Conservation (phyloP, 345 rosid species). For the Geranium brycei region DNA sequence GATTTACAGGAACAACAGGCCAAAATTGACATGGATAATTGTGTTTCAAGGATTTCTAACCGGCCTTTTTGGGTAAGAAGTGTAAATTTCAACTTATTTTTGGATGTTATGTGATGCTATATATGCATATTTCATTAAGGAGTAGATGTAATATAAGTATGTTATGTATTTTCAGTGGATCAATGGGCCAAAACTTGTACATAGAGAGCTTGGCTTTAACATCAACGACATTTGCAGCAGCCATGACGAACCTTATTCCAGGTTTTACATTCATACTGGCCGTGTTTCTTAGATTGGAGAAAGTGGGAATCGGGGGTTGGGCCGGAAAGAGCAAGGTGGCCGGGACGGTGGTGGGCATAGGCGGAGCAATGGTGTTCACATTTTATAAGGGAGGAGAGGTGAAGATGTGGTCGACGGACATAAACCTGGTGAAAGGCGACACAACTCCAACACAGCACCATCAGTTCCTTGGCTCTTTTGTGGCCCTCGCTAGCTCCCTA, state of each 20-base stretch:
- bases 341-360: constrained; percentile 40
- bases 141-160: background rate
- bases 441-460: background rate
- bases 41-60: constrained; percentile 31
- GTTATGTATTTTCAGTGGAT: constrained; percentile 18
- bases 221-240: constrained; percentile 39
- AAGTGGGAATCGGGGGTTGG: constrained; percentile 11
- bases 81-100: background rate
- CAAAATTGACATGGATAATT: constrained; percentile 34
- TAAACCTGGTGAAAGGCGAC: constrained; percentile 20
- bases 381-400: constrained; percentile 36
- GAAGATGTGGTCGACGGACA: constrained; percentile 19
- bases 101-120: no score
- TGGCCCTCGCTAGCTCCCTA: constrained; percentile 20
- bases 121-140: no score
- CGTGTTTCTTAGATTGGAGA: constrained; percentile 40
- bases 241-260: constrained; percentile 37
- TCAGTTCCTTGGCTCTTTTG: constrained; percentile 15
- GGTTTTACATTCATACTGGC: constrained; percentile 42
- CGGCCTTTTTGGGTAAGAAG: constrained; percentile 36
- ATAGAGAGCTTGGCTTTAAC: constrained; percentile 34
- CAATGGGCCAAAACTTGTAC: constrained; percentile 23
- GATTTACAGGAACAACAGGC: constrained; percentile 28
- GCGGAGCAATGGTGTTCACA: constrained; percentile 48
- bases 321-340: constrained; percentile 39